Base-by-base conservation (phyloP, 257 asterid species). In the Nicotiana sylvestris region DNA sequence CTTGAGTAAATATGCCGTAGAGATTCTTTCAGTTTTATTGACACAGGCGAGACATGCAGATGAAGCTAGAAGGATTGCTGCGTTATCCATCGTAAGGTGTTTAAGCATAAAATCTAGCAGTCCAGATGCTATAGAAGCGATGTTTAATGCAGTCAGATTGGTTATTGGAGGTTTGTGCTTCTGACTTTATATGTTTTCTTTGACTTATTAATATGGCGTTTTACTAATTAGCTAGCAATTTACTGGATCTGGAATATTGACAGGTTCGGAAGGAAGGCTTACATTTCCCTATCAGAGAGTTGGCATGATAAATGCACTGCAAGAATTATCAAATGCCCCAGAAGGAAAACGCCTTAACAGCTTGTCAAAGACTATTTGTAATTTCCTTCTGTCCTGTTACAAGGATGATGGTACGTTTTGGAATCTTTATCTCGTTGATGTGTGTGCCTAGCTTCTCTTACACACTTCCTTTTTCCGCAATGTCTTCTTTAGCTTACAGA, bases 181-280 rank as follows among this genome's bases (percentile, higher is more conserved):
- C 61, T 82, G 30, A 81, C 55, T 81, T 72, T 74, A 29, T 77
- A 13, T 78, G 66, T 56, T 64, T 70, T 30, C 25, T 10, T 51
- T 35, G 13, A 61, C 39, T 43, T 15, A 16, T 66, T 25, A 33
- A 29, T 74, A 74, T 74, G 61, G 25, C 64, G 32, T 15, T 74
- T 51, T 72, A 6, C 43, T 67, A 67, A 35, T 25, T 67, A 17
- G 27, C 25, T 67, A 17, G 29, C 53, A 67, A 77, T 84, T 89
- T 84, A 89, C 82, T 37, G 68, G 84, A 66, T 77, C 74, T 80
- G 83, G 77, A 61, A 58, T 68, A 62, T 85, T 82, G 83, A 82
- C 98, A 96, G 99, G 99, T 88, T 93, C 98, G 33, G 99, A 96
- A 92, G 99, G 99, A 84, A 91, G 98, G 80, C 93, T 96, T 90